phyloP scores from a whole-genome alignment of 352 stramenopile species.

The Thalassiosira gravida region DNA sequence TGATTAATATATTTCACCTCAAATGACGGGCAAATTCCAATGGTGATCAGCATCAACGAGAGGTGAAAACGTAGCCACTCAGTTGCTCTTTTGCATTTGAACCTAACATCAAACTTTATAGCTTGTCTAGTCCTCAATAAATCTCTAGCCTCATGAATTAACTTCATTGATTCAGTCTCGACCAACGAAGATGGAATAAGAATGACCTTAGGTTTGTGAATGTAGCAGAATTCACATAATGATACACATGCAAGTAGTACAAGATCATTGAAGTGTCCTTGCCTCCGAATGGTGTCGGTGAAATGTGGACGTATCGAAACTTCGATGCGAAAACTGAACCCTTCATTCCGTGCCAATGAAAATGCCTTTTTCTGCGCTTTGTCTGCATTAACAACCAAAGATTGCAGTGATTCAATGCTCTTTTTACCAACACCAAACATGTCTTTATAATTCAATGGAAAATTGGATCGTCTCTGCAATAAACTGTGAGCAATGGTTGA shows the following conservation, averaged over 20 bases:
- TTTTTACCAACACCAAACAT: constrained; percentile 19
- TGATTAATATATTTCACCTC: constrained; percentile 14
- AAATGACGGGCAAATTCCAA: constrained; percentile 9
- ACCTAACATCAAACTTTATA: too few relatives aligned
- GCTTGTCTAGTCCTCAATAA: too few relatives aligned
- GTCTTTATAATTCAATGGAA: constrained; percentile 7
- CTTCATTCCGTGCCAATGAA: neutral
- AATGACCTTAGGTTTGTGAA: too few relatives aligned
- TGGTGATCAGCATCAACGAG: constrained; percentile 15
- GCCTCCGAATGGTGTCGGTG: constrained; percentile 2
- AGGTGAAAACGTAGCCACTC: constrained; percentile 13
- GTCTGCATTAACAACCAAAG: constrained; percentile 2
- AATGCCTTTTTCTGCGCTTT: constrained; percentile 1
- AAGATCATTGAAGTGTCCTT: constrained; percentile 29
- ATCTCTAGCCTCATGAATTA: too few relatives aligned
- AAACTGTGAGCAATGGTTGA: constrained; percentile 7
- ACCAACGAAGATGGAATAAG: too few relatives aligned
- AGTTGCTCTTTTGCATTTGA: too few relatives aligned
- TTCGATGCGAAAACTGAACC: constrained; percentile 19
- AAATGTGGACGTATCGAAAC: constrained; percentile 18
- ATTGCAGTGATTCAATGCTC: constrained; percentile 9
- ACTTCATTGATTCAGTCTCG: too few relatives aligned
- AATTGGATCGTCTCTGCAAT: constrained; percentile 5
- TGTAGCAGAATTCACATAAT: too few relatives aligned
- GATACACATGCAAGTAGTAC: too few relatives aligned